A percentile compares a stretch with the other conserved stretches of the same genome.
Conservation (phyloP, 768 basidiomycete genomes). For the Cubamyces lactineus region DNA sequence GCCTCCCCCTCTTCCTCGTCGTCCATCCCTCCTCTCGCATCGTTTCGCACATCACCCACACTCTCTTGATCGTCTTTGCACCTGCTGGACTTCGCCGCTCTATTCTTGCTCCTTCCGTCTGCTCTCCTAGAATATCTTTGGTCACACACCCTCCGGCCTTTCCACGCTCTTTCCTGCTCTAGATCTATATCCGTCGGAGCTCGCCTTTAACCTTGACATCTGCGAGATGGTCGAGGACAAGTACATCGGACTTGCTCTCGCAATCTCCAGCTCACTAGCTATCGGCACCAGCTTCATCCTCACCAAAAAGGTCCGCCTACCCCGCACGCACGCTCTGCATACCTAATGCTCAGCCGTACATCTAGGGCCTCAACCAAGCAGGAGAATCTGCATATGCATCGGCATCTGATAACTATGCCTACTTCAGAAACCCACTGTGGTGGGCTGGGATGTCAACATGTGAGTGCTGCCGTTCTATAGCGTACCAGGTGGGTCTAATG, state of each 20-base stretch:
- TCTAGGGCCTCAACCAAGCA: constrained; percentile 90
- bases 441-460: constrained; percentile 94
- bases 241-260: constrained; percentile 91
- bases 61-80: neutral
- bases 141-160: constrained; percentile 1
- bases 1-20: neutral
- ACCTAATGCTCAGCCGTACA: neutral
- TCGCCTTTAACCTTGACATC: neutral
- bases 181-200: neutral
- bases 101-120: constrained; percentile 1
- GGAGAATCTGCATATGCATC: constrained; percentile 55
- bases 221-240: constrained; percentile 82
- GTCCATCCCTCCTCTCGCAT: neutral
- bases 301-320: constrained; percentile 85
- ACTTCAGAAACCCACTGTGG: constrained; percentile 92
- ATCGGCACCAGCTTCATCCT: constrained; percentile 98
- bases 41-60: no score
- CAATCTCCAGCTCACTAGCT: constrained; percentile 79
- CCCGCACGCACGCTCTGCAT: neutral
- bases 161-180: constrained; percentile 18
- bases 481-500: constrained; percentile 1
- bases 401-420: constrained; percentile 83
- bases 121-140: neutral
- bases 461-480: constrained; percentile 48
- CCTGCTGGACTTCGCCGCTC: neutral